Conservation (phyloP, 495 filamentous ascomycete genomes). For the Bacidia rubella region DNA sequence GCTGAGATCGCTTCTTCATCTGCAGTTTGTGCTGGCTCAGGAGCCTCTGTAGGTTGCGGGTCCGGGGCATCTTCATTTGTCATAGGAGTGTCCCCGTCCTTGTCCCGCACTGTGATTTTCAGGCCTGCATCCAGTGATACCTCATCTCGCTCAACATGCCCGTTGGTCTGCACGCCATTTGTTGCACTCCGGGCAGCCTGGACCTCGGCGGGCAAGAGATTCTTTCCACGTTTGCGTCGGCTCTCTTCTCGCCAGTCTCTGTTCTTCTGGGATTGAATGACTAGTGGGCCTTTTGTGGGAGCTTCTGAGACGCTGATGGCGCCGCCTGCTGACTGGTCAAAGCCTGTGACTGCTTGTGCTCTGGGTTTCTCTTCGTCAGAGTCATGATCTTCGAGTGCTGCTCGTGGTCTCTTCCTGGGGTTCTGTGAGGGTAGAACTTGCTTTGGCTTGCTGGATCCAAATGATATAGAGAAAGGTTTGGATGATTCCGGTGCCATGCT, state of each 20-base stretch:
- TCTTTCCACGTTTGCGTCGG: constrained; percentile 37
- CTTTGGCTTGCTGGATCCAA: constrained; percentile 21
- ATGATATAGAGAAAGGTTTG: constrained; percentile 27
- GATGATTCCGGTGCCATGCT: background rate
- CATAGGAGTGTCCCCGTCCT: constrained; percentile 22
- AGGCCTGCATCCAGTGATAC: constrained; percentile 34
- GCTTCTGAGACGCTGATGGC: constrained; percentile 32
- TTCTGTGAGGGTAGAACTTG: constrained; percentile 11
- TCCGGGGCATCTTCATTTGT: constrained; percentile 19
- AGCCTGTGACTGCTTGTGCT: constrained; percentile 43
- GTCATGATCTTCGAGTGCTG: constrained; percentile 27
- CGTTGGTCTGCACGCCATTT: constrained; percentile 29
- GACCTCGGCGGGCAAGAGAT: constrained; percentile 38
- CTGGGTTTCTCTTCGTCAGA: constrained; percentile 28
- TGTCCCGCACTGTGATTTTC: constrained; percentile 28
- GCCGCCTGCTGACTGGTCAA: constrained; percentile 43
- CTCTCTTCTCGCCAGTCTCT: constrained; percentile 60
- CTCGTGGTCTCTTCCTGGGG: constrained; percentile 24
- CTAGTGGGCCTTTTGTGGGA: constrained; percentile 34
- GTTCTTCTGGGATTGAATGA: constrained; percentile 54
- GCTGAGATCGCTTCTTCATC: constrained; percentile 75
- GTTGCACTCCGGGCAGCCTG: constrained; percentile 31
- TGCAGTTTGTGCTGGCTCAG: constrained; percentile 5
- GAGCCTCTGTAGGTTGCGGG: constrained; percentile 1
- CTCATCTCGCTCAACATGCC: constrained; percentile 22